Percentiles rank a stretch among this genome's conserved stretches.
Conservation (phyloP, 2,329 filamentous ascomycete genomes). For the Penicillium sp. region DNA sequence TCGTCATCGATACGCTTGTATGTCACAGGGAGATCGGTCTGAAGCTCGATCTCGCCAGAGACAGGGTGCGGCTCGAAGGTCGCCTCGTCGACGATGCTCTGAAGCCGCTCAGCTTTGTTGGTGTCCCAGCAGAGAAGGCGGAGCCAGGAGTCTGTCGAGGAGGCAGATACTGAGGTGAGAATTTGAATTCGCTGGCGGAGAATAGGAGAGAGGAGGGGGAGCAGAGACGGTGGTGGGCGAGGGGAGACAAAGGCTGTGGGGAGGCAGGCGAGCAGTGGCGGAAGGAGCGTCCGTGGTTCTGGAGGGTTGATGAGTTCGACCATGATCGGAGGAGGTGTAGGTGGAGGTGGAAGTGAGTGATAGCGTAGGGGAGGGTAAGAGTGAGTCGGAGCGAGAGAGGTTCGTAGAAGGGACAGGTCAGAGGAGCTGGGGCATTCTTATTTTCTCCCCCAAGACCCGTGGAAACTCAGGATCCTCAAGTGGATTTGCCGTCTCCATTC, state of each 20-base stretch:
- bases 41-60: slow-evolving; percentile 67
- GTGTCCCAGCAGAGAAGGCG: slow-evolving; percentile 63
- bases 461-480: slow-evolving; percentile 5
- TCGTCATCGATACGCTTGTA: slow-evolving; percentile 65
- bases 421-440: neutral
- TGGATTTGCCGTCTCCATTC: slow-evolving; percentile 20
- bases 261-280: slow-evolving; percentile 66
- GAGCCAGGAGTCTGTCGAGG: slow-evolving; percentile 59
- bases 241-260: slow-evolving; percentile 63
- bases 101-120: slow-evolving; percentile 56
- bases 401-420: slow-evolving; percentile 7
- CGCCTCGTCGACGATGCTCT: slow-evolving; percentile 57
- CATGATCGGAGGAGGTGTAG: slow-evolving; percentile 43
- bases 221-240: slow-evolving; percentile 62
- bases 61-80: slow-evolving; percentile 66
- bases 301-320: slow-evolving; percentile 60
- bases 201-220: slow-evolving; percentile 65
- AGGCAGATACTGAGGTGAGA: slow-evolving; percentile 51
- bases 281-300: slow-evolving; percentile 60
- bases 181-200: slow-evolving; percentile 65
- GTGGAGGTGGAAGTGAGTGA: neutral
- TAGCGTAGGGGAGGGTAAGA: neutral
- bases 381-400: neutral
- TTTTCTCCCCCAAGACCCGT: slow-evolving; percentile 3
- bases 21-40: slow-evolving; percentile 57